Evolutionary conservation across 257 asterid species (phyloP).

Genomic region (Verbascum thapsus): DNA sequence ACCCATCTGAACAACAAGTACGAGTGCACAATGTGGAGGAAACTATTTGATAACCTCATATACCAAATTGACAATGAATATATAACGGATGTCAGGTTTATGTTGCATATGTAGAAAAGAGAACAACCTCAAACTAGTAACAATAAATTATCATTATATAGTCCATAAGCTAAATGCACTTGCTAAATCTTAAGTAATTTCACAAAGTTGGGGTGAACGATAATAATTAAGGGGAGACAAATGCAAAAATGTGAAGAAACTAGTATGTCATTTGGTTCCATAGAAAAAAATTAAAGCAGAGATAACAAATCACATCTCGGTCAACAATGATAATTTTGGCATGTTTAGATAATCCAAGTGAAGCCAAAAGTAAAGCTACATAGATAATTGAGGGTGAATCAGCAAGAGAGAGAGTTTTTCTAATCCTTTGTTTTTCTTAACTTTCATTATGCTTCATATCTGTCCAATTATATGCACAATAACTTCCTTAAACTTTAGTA

Average conservation of each 20-base stretch:
- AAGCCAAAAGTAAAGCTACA: constrained; percentile 20
- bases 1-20: constrained; percentile 6
- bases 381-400: constrained; percentile 2
- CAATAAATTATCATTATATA: constrained; percentile 1
- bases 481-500: constrained; percentile 1
- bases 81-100: constrained; percentile 11
- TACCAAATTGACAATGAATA: constrained; percentile 5
- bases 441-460: neutral
- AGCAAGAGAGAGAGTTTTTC: neutral
- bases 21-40: constrained; percentile 4
- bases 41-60: constrained; percentile 3
- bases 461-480: constrained; percentile 10
- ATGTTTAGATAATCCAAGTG: constrained; percentile 5
- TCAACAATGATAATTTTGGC: neutral
- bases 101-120: constrained; percentile 9
- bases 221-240: neutral
- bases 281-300: neutral
- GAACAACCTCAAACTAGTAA: constrained; percentile 5
- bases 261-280: neutral
- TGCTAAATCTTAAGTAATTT: neutral
- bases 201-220: neutral
- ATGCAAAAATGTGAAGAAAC: neutral
- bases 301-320: constrained; percentile 7
- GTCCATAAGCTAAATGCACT: neutral
- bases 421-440: neutral